These are phyloP conservation scores for Lithohypha guttulata DNA, from an alignment of 2,329 filamentous ascomycete species.

Conservation along the genomic window DNA sequence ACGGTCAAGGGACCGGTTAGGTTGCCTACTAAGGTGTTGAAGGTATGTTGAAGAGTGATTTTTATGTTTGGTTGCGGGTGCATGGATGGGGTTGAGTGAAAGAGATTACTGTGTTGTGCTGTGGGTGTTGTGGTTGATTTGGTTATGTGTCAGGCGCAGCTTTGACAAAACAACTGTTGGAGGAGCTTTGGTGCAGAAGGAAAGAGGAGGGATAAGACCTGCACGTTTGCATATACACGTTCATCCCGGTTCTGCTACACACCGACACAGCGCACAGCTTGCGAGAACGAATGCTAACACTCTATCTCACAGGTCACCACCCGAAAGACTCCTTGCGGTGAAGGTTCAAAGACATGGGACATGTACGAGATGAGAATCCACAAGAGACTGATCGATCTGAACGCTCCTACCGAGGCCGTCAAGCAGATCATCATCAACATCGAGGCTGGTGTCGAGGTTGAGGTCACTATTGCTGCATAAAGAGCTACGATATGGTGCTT, in stretches of 20 bases:
- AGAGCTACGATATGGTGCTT: slow-evolving; percentile 12
- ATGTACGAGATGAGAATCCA: slow-evolving; percentile 98
- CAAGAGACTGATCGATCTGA: slow-evolving; percentile 95
- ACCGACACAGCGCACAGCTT: not conserved
- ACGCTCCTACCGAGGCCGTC: slow-evolving; percentile 79
- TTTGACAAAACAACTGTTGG: too few species aligned
- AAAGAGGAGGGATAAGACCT: not conserved
- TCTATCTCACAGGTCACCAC: slow-evolving; percentile 54
- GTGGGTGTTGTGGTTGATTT: too few species aligned
- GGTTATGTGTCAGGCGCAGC: too few species aligned
- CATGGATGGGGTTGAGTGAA: too few species aligned
- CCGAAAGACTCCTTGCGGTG: slow-evolving; percentile 98
- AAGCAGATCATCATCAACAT: slow-evolving; percentile 47
- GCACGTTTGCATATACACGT: not conserved
- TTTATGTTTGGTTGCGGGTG: not conserved
- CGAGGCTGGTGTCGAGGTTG: slow-evolving; percentile 43
- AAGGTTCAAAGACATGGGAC: slow-evolving; percentile 99
- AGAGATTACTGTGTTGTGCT: too few species aligned
- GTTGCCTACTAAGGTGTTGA: slow-evolving; percentile 91
- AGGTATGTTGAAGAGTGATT: slow-evolving; percentile 32
- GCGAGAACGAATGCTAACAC: slow-evolving; percentile 2
- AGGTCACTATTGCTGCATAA: slow-evolving; percentile 44
- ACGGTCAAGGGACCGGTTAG: slow-evolving; percentile 97
- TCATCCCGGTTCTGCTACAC: too few species aligned
- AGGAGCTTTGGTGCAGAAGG: too few species aligned